Base-by-base conservation (phyloP, 805 yeast species). In the Barnettozyma sucrosica region DNA sequence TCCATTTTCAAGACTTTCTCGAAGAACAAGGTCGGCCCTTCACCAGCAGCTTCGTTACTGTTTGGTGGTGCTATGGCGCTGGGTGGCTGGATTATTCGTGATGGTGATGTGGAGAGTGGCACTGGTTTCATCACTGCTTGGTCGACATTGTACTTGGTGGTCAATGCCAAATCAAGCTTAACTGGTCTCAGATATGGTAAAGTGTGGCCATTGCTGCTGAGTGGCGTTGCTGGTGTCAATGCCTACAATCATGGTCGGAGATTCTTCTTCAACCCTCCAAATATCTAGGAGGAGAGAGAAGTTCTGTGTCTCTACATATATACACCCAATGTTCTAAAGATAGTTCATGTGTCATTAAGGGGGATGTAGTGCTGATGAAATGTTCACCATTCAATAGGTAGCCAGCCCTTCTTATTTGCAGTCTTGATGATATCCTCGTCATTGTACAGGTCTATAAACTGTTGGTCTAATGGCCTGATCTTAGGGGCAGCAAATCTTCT, bases 401-500 rank as follows among this genome's bases (percentile, higher is more conserved):
- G 64, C 78, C 89, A 79, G 8, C 71, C 63, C 36, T 74, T 68
- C 36, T 70, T 62, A 5, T 58, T 56, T 5, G 89, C 89, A 53
- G 70, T 74, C 40, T 72, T 64, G 14, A 71, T 72, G n/a, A 86
- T 78, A 47, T 77, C 82, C 5, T 68, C 61, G 44, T 81, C 86
- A 57, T 89, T 84, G 63, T 85, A 92, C 72, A 89, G 72, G 67
- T 93, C 99, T 50, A 92, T 92, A 59, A 92, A 85, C 64, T 92
- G 97, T 64, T 89, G 97, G 67, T 93, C 99, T 71, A 93, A 73
- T 14, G 97, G 95, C 54, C 99, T 74, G 48, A 89, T 93, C 66
- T 93, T 93, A 9, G 99, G 99, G 45, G 85, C 85, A 7, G 98
- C 96, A 69, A 89, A 93, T 58, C 92, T 76, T 50, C 99, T 71